Percentiles rank a stretch among this genome's conserved stretches.
Evolutionary conservation across 2,329 filamentous ascomycete genomes (phyloP).

Genomic region (Trichoderma sp.): DNA sequence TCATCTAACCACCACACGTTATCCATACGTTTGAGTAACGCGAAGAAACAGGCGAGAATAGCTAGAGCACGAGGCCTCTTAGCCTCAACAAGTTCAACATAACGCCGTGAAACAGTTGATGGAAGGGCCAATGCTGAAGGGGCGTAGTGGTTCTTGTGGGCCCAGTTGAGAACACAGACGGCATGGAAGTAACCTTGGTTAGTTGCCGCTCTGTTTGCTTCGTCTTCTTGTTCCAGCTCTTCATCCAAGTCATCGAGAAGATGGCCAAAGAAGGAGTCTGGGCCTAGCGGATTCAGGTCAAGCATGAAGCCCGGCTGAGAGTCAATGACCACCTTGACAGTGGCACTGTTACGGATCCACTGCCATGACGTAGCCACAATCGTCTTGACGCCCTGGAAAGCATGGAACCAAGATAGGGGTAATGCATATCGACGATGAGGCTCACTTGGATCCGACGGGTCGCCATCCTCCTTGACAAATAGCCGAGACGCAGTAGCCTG

Average conservation of each 20-base stretch:
- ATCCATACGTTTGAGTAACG: slow-evolving; percentile 60
- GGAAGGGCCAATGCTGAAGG: slow-evolving; percentile 62
- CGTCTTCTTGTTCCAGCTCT: slow-evolving; percentile 45
- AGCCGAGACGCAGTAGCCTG: slow-evolving; percentile 63
- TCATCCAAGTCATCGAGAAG: slow-evolving; percentile 58
- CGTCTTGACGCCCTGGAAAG: slow-evolving; percentile 65
- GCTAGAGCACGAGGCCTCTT: slow-evolving; percentile 60
- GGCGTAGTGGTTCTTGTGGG: slow-evolving; percentile 58
- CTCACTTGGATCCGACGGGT: slow-evolving; percentile 35
- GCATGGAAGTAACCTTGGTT: slow-evolving; percentile 60
- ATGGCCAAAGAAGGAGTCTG: slow-evolving; percentile 58
- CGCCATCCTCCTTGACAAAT: slow-evolving; percentile 56
- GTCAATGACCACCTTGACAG: slow-evolving; percentile 61
- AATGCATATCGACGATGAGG: slow-evolving; percentile 50
- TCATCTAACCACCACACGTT: slow-evolving; percentile 68
- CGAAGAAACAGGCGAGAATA: slow-evolving; percentile 66
- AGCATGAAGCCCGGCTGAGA: slow-evolving; percentile 62
- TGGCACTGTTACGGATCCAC: slow-evolving; percentile 57
- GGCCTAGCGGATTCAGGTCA: slow-evolving; percentile 52
- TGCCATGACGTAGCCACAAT: slow-evolving; percentile 64
- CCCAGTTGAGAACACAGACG: slow-evolving; percentile 66
- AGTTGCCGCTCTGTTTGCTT: slow-evolving; percentile 32
- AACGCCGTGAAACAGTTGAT: slow-evolving; percentile 61
- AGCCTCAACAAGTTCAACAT: slow-evolving; percentile 57
- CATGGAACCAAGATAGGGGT: slow-evolving; percentile 65